Evolutionary conservation across 140 eudicot species (phyloP).

Genomic region (Senecio squalidus): DNA sequence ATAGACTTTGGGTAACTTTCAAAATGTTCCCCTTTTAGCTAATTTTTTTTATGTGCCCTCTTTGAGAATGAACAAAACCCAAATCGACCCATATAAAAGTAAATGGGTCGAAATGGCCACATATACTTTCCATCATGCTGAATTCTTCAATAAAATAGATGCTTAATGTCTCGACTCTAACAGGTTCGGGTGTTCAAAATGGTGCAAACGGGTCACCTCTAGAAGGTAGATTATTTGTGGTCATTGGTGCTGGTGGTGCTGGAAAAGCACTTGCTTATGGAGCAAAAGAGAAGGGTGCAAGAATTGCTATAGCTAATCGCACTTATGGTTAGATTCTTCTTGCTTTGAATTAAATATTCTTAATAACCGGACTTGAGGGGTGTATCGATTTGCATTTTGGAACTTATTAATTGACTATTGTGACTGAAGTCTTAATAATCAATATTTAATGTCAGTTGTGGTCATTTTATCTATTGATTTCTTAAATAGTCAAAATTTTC

Average conservation of each 20-base stretch:
- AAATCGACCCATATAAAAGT: neutral
- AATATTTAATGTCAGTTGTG: too few species aligned
- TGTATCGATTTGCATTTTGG: too few species aligned
- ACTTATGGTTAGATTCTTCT: slow-evolving; percentile 70
- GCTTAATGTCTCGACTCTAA: neutral
- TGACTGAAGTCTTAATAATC: too few species aligned
- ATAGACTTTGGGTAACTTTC: neutral
- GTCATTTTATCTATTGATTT: too few species aligned
- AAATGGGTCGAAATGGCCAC: neutral
- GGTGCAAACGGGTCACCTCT: slow-evolving; percentile 56
- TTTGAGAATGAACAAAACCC: neutral
- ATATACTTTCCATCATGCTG: neutral
- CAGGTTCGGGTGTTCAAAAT: slow-evolving; percentile 23
- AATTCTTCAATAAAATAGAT: neutral
- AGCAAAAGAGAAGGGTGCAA: slow-evolving; percentile 94
- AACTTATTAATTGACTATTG: too few species aligned
- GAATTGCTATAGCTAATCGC: slow-evolving; percentile 89
- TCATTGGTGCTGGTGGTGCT: slow-evolving; percentile 98
- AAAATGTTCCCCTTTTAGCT: neutral
- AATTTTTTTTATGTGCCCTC: neutral
- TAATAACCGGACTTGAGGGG: neutral
- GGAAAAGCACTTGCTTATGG: slow-evolving; percentile 97
- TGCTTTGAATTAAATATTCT: slow-evolving; percentile 3
- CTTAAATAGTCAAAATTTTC: too few species aligned
- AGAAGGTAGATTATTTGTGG: slow-evolving; percentile 77